Evolutionary conservation across 2,329 filamentous ascomycete genomes (phyloP), one percentile per base, ranked within the genome.

Genomic region (Penicillium sp.): DNA sequence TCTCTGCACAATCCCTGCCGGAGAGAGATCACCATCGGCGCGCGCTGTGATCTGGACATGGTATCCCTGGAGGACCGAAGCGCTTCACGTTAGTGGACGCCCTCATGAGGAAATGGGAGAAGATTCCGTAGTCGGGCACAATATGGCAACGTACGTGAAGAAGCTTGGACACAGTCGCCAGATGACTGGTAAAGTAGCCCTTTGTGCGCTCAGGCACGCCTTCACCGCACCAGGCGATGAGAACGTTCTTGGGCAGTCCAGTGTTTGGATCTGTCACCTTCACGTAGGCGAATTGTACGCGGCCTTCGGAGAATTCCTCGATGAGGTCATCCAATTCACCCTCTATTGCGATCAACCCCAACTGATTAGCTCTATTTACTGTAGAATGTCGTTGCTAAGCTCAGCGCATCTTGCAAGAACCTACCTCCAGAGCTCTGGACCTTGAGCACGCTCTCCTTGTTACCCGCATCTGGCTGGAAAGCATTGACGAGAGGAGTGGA

Each of bases 131-230:
- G 28, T 29, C 35, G 9, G 24, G n/a, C 11, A 24, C 3, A 12
- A 33, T 9, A 38, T 42, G 33, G 27, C 38, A 52, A 24, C 60
- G 65, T 65, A 84, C 84, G 73, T 96, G 90, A 37, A 98, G 81
- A 58, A 96, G 79, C 72, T 95, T 96, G 53, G 90, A 84, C 34
- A 97, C 90, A 41, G 89, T 85, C 51, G 86, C 84, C 41, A 93
- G 76, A 72, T 98, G 91, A 73, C 90, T 96, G 57, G 89, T 95
- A 68, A 98, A 98, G 73, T 97, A 97, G 56, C 93, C 93, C 73
- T 97, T 98, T 52, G 91, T 97, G 62, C 91, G 80, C 73, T 98
- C 93, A n/a, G 93, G 93, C 12, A 98, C 93, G 60, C 93, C 93
- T 65, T 94, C 91, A 57, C 93, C 93, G 69, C 93, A 98, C 86